Evolutionary conservation across 2,329 filamentous ascomycete genomes (phyloP).

Genomic region (Leptographium flavum): DNA sequence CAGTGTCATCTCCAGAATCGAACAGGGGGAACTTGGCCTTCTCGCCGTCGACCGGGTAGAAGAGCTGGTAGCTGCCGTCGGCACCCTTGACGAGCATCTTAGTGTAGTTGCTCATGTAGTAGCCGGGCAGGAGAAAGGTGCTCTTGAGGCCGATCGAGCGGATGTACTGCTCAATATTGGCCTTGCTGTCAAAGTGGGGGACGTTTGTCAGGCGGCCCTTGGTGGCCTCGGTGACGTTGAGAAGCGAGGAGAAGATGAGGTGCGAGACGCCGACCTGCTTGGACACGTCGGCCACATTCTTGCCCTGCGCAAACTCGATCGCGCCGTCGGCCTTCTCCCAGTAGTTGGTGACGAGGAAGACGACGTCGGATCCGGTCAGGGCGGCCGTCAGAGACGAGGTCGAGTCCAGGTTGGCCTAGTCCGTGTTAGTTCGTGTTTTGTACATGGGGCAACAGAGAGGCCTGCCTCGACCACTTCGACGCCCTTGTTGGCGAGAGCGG

Average conservation of each 20-base stretch:
- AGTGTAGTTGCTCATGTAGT: conserved; percentile 37
- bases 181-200: conserved; percentile 43
- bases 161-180: conserved; percentile 39
- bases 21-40: conserved; percentile 21
- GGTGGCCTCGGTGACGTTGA: conserved; percentile 23
- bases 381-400: conserved; percentile 27
- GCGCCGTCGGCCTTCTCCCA: conserved; percentile 18
- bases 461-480: conserved; percentile 32
- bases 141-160: conserved; percentile 28
- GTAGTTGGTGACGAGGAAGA: conserved; percentile 35
- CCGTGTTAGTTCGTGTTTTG: neutral
- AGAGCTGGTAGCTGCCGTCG: conserved; percentile 19
- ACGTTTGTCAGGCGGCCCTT: conserved; percentile 26
- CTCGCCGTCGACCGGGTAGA: conserved; percentile 16
- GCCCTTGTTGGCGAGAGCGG: conserved; percentile 24
- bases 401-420: conserved; percentile 29
- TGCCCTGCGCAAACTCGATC: conserved; percentile 30
- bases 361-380: conserved; percentile 29
- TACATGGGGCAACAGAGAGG: neutral
- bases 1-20: conserved; percentile 20
- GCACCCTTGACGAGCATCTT: conserved; percentile 15
- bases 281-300: conserved; percentile 29
- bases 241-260: conserved; percentile 23
- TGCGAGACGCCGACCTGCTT: conserved; percentile 18
- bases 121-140: conserved; percentile 36